Base-by-base conservation (phyloP, 257 asterid genomes). In the Scutellaria galericulata region DNA sequence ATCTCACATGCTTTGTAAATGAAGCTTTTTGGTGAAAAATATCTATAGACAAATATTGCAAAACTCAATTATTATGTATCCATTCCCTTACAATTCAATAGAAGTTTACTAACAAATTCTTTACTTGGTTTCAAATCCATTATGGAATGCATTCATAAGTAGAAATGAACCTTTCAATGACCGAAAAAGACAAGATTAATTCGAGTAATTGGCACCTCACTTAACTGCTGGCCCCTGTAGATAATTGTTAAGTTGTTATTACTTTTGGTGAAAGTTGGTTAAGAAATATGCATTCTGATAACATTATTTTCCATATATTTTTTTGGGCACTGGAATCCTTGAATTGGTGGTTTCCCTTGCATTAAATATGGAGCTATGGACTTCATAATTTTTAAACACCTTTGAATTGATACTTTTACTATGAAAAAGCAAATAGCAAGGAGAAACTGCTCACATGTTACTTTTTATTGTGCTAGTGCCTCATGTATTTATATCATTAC, bases 401-500 rank as follows among this genome's bases (percentile, higher is more conserved):
- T 7, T 15, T 12, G 12, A 56, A n/a, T 11, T 27, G 14, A 57
- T 18, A 39, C 5, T n/a, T 48, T 41, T 48, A 46, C 11, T 3
- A 5, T 7, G 18, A 15, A 66, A 35, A 31, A 45, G 41, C 44
- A 64, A 72, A 20, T 51, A 62, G 66, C 58, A 37, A 64, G 50
- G 65, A 24, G 41, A 57, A 65, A 68, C 50, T 73, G 51, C 81
- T 86, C 55, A 80, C 71, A 22, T 56, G 15, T 61, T 56, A 72
- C 51, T 52, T 75, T 56, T 83, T 79, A 79, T 69, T 65, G 27
- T 85, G 78, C 80, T 64, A 95, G 99, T 90, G 98, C 82, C 95
- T 95, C 84, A 88, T 95, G 99, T 92, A 88, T 82, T 75, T 95
- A 77, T 95, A 92, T 82, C 98, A 95, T 83, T 90, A 90, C 82